A percentile compares a stretch with the other conserved stretches of the same genome.
Evolutionary conservation across 768 basidiomycete species (phyloP).

Genomic region (Mrakia blollopis): DNA sequence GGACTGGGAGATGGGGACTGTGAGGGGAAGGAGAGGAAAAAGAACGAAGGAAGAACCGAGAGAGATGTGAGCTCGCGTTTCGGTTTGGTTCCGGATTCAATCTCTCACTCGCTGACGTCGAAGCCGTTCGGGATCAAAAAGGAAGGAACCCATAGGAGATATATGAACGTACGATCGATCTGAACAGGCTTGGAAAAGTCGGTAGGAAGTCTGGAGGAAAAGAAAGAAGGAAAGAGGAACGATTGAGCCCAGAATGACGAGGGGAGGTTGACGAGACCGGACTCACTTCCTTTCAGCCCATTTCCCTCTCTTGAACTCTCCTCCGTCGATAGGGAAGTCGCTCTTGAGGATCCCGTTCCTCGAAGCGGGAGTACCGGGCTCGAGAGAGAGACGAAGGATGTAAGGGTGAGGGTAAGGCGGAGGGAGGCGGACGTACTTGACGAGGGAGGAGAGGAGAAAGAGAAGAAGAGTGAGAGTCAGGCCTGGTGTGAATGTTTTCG

Average conservation of each 20-base stretch:
- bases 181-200: constrained; percentile 87
- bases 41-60: not conserved
- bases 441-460: not conserved
- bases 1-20: constrained; percentile 84
- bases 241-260: not conserved
- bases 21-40: not conserved
- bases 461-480: not conserved
- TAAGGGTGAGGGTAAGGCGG: constrained; percentile 77
- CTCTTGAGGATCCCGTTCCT: constrained; percentile 90
- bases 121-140: not conserved
- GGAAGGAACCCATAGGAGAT: too few relatives aligned
- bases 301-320: constrained; percentile 67
- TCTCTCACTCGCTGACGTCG: not conserved
- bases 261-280: constrained; percentile 26
- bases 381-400: constrained; percentile 80
- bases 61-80: not conserved
- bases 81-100: not conserved
- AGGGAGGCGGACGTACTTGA: constrained; percentile 89
- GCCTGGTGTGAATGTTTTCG: not conserved
- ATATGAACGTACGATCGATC: constrained; percentile 57
- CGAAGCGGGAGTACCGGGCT: constrained; percentile 85
- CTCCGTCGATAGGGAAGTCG: constrained; percentile 94
- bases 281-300: constrained; percentile 74
- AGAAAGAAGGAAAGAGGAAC: constrained; percentile 34
- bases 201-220: constrained; percentile 61